Evolutionary conservation across 2,329 filamentous ascomycete species (phyloP).

Genomic region (Curvularia eragrostidis): DNA sequence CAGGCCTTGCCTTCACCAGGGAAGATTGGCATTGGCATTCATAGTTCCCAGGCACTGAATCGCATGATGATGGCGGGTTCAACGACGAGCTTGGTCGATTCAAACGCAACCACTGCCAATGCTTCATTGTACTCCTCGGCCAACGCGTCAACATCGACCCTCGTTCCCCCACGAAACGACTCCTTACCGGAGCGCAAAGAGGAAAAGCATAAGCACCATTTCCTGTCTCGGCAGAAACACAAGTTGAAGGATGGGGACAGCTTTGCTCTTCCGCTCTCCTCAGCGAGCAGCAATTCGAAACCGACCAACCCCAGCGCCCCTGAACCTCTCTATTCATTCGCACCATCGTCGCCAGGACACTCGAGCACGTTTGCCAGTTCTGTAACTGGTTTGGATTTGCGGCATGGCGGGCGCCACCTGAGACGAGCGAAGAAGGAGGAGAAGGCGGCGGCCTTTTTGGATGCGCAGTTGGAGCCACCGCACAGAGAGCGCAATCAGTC

Average conservation of each 20-base stretch:
- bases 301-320: slow-evolving; percentile 78
- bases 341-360: slow-evolving; percentile 73
- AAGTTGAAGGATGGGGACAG: slow-evolving; percentile 77
- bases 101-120: slow-evolving; percentile 59
- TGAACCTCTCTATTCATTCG: slow-evolving; percentile 80
- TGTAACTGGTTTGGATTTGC: slow-evolving; percentile 78
- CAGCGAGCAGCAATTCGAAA: slow-evolving; percentile 76
- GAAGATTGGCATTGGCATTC: slow-evolving; percentile 68
- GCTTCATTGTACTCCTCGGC: slow-evolving; percentile 73
- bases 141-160: slow-evolving; percentile 79
- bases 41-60: slow-evolving; percentile 69
- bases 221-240: slow-evolving; percentile 78
- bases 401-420: slow-evolving; percentile 76
- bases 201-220: slow-evolving; percentile 77
- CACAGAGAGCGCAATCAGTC: slow-evolving; percentile 48
- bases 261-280: slow-evolving; percentile 71
- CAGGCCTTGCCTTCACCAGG: slow-evolving; percentile 73
- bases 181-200: slow-evolving; percentile 66
- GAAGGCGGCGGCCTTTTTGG: slow-evolving; percentile 53
- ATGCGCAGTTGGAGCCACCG: slow-evolving; percentile 41
- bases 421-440: slow-evolving; percentile 73
- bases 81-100: slow-evolving; percentile 72
- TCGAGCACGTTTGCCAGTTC: slow-evolving; percentile 77
- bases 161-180: slow-evolving; percentile 63
- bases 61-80: slow-evolving; percentile 69